Conservation (phyloP, 495 filamentous ascomycete species). For the Hypoxylon lienhwacheense region DNA sequence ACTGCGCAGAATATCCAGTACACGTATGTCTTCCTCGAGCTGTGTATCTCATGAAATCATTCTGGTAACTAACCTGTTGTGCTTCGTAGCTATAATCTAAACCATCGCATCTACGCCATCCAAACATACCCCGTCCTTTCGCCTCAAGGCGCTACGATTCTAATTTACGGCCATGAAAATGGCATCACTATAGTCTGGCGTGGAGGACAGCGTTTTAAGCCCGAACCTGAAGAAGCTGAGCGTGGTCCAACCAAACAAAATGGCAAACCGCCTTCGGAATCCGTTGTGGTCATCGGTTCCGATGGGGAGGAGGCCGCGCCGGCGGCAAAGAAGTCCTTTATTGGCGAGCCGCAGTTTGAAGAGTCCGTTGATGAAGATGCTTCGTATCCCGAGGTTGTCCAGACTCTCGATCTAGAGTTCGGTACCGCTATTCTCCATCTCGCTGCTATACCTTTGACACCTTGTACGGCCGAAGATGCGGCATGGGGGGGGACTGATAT, state of each 20-base stretch:
- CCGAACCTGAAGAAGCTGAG: slow-evolving; percentile 36
- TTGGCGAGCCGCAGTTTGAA: slow-evolving; percentile 54
- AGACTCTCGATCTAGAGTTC: slow-evolving; percentile 68
- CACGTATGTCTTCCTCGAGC: slow-evolving; percentile 23
- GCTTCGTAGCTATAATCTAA: slow-evolving; percentile 67
- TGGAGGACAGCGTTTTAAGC: slow-evolving; percentile 69
- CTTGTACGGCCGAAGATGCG: slow-evolving; percentile 47
- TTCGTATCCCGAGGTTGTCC: slow-evolving; percentile 59
- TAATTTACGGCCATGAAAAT: slow-evolving; percentile 79
- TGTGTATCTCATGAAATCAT: neutral
- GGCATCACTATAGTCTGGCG: slow-evolving; percentile 80
- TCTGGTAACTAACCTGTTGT: slow-evolving; percentile 12
- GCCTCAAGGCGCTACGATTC: slow-evolving; percentile 80
- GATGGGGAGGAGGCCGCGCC: slow-evolving; percentile 64
- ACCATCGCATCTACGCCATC: slow-evolving; percentile 71
- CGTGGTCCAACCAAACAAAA: slow-evolving; percentile 45
- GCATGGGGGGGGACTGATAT: slow-evolving; percentile 62
- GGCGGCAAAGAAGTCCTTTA: slow-evolving; percentile 30
- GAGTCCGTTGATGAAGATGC: slow-evolving; percentile 42
- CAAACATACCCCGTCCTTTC: slow-evolving; percentile 74
- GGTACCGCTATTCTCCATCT: slow-evolving; percentile 63
- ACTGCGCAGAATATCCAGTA: slow-evolving; percentile 44
- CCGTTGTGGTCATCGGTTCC: slow-evolving; percentile 77
- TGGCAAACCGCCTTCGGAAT: slow-evolving; percentile 51
- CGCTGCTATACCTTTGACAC: slow-evolving; percentile 58